phyloP scores from a whole-genome alignment of 352 stramenopile species.

The Globisporangium irregulare region DNA sequence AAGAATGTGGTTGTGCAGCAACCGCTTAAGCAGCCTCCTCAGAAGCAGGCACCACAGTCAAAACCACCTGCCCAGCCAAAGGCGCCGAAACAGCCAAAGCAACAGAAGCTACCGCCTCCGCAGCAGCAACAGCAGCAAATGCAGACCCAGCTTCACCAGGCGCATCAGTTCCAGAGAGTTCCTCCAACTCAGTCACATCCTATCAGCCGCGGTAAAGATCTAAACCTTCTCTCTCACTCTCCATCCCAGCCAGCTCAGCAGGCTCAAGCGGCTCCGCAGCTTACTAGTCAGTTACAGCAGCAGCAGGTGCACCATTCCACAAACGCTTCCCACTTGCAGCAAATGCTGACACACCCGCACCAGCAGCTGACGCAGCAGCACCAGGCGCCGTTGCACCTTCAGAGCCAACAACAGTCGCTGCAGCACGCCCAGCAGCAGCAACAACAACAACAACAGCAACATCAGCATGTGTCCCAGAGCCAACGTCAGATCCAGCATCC shows the following conservation, averaged over 20 bases:
- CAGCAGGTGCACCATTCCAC: constrained; percentile 19
- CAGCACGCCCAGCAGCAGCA: constrained; percentile 12
- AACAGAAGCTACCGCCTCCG: constrained; percentile 25
- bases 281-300: constrained; percentile 18
- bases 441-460: constrained; percentile 31
- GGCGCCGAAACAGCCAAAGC: constrained; percentile 19
- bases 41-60: constrained; percentile 15
- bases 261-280: constrained; percentile 10
- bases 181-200: constrained; percentile 9
- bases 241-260: constrained; percentile 9
- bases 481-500: constrained; percentile 43
- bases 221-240: constrained; percentile 16
- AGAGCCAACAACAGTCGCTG: constrained; percentile 26
- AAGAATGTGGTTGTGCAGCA: constrained; percentile 11
- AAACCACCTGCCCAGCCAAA: constrained; percentile 2
- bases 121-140: constrained; percentile 26
- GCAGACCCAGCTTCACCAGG: constrained; percentile 27
- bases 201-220: constrained; percentile 8
- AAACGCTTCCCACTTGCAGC: constrained; percentile 34
- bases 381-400: constrained; percentile 36
- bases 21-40: constrained; percentile 6
- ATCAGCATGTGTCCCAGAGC: constrained; percentile 33
- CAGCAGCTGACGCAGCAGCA: constrained; percentile 18
- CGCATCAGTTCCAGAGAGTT: constrained; percentile 27
- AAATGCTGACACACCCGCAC: constrained; percentile 29